Conservation (phyloP, 148 eudicot species). For the Fagopyrum homotropicum region DNA sequence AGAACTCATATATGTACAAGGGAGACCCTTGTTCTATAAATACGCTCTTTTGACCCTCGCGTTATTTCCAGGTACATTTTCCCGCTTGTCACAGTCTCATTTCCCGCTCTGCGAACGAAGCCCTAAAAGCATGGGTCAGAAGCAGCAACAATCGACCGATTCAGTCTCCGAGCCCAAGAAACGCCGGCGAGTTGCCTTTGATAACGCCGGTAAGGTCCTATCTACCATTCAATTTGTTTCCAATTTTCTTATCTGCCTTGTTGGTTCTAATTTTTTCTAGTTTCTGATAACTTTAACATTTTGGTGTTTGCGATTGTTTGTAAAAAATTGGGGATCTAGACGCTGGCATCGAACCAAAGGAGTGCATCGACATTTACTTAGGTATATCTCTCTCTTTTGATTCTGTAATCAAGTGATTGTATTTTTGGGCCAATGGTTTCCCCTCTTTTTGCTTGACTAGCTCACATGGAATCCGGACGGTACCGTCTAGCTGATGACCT, state of each 20-base stretch:
- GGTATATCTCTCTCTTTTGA: slow-evolving; percentile 33
- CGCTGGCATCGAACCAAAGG: slow-evolving; percentile 65
- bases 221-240: background rate
- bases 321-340: slow-evolving; percentile 30
- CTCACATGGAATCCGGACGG: background rate
- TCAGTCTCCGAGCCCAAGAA: slow-evolving; percentile 55
- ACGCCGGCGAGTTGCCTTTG: slow-evolving; percentile 67
- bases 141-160: slow-evolving; percentile 52
- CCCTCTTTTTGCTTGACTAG: background rate
- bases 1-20: background rate
- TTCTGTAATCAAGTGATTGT: background rate
- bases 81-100: slow-evolving; percentile 46
- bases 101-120: slow-evolving; percentile 52
- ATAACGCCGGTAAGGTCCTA: slow-evolving; percentile 37
- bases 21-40: background rate
- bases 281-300: background rate
- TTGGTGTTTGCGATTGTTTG: background rate
- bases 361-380: slow-evolving; percentile 71
- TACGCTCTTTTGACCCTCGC: background rate
- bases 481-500: background rate
- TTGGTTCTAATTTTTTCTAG: background rate
- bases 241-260: background rate
- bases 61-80: slow-evolving; percentile 14
- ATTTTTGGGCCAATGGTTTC: background rate
- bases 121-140: slow-evolving; percentile 80